Conservation (phyloP, 2,329 filamentous ascomycete species). For the Onygena corvina region DNA sequence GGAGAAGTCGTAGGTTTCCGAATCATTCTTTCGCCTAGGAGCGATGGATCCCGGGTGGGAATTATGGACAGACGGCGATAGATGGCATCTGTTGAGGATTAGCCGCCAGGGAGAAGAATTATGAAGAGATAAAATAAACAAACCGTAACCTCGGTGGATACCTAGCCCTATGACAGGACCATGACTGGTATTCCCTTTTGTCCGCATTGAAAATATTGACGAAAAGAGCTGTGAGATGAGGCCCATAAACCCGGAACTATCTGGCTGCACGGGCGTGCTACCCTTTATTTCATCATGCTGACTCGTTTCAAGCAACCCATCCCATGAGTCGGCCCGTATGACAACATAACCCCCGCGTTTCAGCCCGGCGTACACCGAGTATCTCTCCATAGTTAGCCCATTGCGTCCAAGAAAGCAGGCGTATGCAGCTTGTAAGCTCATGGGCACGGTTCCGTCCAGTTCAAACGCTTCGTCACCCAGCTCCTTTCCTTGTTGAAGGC, state of each 20-base stretch:
- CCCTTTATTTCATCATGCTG: background rate
- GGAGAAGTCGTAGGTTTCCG: conserved; percentile 23
- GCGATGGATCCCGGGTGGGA: conserved; percentile 52
- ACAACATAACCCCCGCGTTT: conserved; percentile 75
- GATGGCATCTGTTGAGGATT: conserved; percentile 55
- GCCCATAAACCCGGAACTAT: conserved; percentile 21
- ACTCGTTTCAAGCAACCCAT: conserved; percentile 12
- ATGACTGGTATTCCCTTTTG: conserved; percentile 23
- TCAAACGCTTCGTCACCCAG: conserved; percentile 29
- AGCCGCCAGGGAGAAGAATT: background rate
- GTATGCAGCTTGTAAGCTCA: conserved; percentile 86
- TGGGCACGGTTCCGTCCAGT: conserved; percentile 57
- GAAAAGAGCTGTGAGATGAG: conserved; percentile 25
- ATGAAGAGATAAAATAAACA: conserved; percentile 17
- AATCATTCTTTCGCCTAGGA: conserved; percentile 23
- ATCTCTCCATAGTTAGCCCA: conserved; percentile 60
- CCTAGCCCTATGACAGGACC: conserved; percentile 43
- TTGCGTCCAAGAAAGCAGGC: conserved; percentile 63
- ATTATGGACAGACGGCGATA: conserved; percentile 67
- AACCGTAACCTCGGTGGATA: conserved; percentile 44
- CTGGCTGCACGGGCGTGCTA: conserved; percentile 8
- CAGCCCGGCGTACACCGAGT: conserved; percentile 75
- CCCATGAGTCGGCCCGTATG: conserved; percentile 52
- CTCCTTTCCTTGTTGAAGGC: conserved; percentile 18
- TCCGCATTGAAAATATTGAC: conserved; percentile 23